Evolutionary conservation across 176 grass and related monocot genomes (phyloP), one percentile per base, ranked within the genome.

Genomic region (Zoysia japonica): DNA sequence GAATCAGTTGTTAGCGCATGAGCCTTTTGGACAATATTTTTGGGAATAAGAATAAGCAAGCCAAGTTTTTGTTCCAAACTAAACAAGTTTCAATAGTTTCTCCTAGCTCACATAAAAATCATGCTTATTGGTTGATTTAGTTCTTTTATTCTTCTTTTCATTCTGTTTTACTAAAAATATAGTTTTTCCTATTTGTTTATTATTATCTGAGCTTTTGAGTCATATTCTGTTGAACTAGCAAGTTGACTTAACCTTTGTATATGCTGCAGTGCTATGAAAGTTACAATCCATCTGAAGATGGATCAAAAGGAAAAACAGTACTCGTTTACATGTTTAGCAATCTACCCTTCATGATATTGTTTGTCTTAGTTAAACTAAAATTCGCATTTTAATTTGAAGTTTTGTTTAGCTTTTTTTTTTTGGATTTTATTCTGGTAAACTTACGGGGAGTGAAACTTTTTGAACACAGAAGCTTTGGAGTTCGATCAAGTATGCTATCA

Each of bases 401-500:
- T 71, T 65, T 45, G 3, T 3, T 38, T 42, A 51, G 36, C 16
- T 20, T 14, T 47, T 80, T 75, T 41, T 72, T 72, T 38, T 75
- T 28, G 28, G 28, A 11, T 43, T 80, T 83, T 69, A 36, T 67
- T 75, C 59, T 77, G 43, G 37, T 81, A 15, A 72, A 60, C 41
- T 72, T 48, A 72, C 50, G 85, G 71, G 56, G n/a, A 17, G 67
- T 61, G 19, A 75, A 66, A 42, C 42, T 64, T 77, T 46, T 10
- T 81, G 52, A 82, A 51, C 37, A 9, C 72, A 77, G 78, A 59
- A 75, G 59, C 61, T 62, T 72, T 46, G 43, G 44, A 45, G 14
- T 44, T 83, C 20, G 41, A 89, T 77, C 63, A 81, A 89, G 44
- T 53, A 89, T 89, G 87, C 67, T 77, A 72, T 67, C 87, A 66